phyloP scores from a whole-genome alignment of 2,329 filamentous ascomycete species.

The Aciculosporium take region DNA sequence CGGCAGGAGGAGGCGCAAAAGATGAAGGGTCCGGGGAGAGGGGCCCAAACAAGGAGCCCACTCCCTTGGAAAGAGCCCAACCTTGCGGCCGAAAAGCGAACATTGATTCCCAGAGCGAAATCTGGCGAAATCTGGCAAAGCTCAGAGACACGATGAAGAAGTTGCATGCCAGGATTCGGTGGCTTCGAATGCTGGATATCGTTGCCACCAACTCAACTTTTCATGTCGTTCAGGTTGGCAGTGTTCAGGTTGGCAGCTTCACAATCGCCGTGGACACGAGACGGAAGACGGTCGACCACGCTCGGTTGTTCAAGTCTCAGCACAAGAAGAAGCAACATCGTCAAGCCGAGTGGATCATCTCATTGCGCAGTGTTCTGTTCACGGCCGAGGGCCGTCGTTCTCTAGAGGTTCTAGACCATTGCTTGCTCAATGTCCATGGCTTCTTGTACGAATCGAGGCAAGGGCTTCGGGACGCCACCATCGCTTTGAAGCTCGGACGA shows the following conservation, averaged over 20 bases:
- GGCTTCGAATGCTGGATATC: constrained; percentile 79
- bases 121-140: constrained; percentile 66
- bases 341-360: constrained; percentile 90
- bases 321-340: constrained; percentile 37
- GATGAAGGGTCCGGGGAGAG: constrained; percentile 11
- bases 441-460: constrained; percentile 74
- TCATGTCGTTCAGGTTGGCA: constrained; percentile 67
- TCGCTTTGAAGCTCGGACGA: constrained; percentile 80
- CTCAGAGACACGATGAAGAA: constrained; percentile 77
- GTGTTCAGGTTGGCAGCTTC: constrained; percentile 69
- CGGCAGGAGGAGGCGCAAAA: constrained; percentile 17
- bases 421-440: constrained; percentile 81
- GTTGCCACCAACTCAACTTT: constrained; percentile 69
- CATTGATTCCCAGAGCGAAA: constrained; percentile 43
- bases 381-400: constrained; percentile 74
- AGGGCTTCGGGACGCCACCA: constrained; percentile 76
- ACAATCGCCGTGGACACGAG: constrained; percentile 82
- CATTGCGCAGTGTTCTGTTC: constrained; percentile 73
- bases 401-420: constrained; percentile 76
- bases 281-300: constrained; percentile 79
- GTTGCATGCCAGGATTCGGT: constrained; percentile 73
- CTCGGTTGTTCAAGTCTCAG: constrained; percentile 63
- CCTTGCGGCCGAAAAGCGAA: constrained; percentile 10
- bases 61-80: constrained; percentile 7
- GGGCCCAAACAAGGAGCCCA: constrained; percentile 12